Conservation (phyloP, 192 early-diverging fungal species). For the Kappamyces sp. region DNA sequence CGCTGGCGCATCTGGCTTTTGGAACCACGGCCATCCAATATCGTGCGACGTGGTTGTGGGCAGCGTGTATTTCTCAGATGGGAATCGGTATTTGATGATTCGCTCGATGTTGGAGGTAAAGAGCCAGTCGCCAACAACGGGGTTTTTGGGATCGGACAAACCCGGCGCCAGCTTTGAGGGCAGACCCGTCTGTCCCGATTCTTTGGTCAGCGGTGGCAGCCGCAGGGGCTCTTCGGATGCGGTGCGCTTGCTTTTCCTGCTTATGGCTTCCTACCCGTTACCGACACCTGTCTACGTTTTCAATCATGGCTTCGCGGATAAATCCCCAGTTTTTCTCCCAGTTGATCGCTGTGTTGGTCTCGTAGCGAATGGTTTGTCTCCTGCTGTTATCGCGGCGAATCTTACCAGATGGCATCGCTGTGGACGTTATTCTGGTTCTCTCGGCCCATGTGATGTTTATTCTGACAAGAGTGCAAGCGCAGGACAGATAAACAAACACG, state of each 20-base stretch:
- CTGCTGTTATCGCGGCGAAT: conserved; percentile 15
- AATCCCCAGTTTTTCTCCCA: conserved; percentile 52
- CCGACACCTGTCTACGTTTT: neutral
- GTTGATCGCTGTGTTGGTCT: conserved; percentile 41
- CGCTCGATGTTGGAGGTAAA: conserved; percentile 34
- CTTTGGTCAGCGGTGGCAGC: neutral
- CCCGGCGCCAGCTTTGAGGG: conserved; percentile 43
- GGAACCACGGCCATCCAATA: conserved; percentile 42
- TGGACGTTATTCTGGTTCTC: conserved; percentile 21
- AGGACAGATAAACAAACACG: too few species aligned
- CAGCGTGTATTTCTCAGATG: conserved; percentile 39
- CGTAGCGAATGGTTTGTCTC: conserved; percentile 48
- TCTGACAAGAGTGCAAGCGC: too few species aligned
- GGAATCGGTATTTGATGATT: conserved; percentile 32
- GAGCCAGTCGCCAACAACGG: conserved; percentile 36
- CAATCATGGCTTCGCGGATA: conserved; percentile 32
- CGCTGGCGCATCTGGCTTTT: neutral
- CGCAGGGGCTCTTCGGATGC: neutral
- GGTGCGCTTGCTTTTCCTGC: conserved; percentile 3
- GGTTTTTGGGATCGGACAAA: conserved; percentile 21
- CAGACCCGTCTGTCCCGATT: conserved; percentile 26
- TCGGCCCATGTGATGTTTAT: too few species aligned
- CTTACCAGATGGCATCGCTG: conserved; percentile 45
- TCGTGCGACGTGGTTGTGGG: conserved; percentile 44
- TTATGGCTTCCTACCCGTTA: conserved; percentile 8